phyloP scores from a whole-genome alignment of 345 rosid species.

The Heritiera fomes region DNA sequence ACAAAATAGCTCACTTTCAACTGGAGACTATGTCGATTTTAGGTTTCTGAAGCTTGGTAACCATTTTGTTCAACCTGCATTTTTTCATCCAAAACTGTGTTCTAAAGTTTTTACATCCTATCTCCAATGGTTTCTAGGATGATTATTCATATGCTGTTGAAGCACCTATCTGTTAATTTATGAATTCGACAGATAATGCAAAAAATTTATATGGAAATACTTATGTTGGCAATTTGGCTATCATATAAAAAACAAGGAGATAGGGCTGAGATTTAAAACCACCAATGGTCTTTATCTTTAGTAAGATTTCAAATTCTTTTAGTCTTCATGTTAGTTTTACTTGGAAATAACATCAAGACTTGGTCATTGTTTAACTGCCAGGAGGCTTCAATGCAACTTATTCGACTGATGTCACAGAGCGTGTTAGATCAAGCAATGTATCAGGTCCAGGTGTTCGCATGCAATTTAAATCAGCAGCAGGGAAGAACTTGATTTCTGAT shows the following conservation, averaged over 20 bases:
- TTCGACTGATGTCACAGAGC: conserved; percentile 39
- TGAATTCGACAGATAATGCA: background rate
- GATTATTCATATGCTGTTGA: background rate
- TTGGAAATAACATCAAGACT: background rate
- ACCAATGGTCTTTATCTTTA: background rate
- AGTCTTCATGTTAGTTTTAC: background rate
- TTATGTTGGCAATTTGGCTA: background rate
- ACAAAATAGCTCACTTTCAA: background rate
- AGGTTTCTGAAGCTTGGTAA: background rate
- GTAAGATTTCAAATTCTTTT: background rate
- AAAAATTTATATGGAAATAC: background rate
- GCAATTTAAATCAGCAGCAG: conserved; percentile 57
- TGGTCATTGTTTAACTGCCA: conserved; percentile 34
- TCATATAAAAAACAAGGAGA: background rate
- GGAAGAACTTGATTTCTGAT: conserved; percentile 55
- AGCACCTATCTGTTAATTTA: background rate
- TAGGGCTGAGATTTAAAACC: background rate
- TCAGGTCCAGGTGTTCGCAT: conserved; percentile 52
- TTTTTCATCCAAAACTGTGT: background rate
- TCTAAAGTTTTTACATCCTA: background rate
- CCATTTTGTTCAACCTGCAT: conserved; percentile 7
- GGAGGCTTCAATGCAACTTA: conserved; percentile 53
- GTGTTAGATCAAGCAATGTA: conserved; percentile 41
- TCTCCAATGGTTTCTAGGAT: background rate
- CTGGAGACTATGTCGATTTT: background rate